These are phyloP conservation scores for Fistulinella staudtii DNA, from an alignment of 1,284 basidiomycete genomes.

Conservation along the genomic window DNA sequence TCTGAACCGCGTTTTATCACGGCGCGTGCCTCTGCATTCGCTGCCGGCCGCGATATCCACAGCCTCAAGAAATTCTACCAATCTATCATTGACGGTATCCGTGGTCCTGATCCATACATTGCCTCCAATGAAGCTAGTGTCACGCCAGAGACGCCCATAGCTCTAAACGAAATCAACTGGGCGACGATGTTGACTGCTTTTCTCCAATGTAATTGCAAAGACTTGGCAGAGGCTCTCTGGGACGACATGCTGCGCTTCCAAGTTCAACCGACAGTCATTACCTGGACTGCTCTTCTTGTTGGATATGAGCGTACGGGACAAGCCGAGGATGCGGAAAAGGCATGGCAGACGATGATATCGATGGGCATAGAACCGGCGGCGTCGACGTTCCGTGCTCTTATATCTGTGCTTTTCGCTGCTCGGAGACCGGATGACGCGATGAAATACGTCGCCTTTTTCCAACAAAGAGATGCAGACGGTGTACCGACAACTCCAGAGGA, in stretches of 20 bases:
- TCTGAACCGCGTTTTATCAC: conserved; percentile 46
- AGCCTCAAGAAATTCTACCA: conserved; percentile 46
- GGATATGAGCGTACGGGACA: conserved; percentile 50
- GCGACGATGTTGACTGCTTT: conserved; percentile 59
- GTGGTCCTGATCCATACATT: conserved; percentile 44
- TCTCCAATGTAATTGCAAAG: conserved; percentile 46
- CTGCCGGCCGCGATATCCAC: conserved; percentile 29
- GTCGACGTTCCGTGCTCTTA: conserved; percentile 57
- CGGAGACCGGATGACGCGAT: conserved; percentile 45
- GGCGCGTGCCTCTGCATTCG: conserved; percentile 46
- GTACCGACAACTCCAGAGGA: conserved; percentile 18
- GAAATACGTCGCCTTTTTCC: conserved; percentile 40
- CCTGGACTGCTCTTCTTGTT: conserved; percentile 66
- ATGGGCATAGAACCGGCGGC: conserved; percentile 50
- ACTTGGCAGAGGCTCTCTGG: conserved; percentile 61
- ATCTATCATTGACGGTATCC: conserved; percentile 47
- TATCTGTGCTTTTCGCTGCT: conserved; percentile 51
- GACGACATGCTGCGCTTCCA: conserved; percentile 52
- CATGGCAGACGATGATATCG: conserved; percentile 60
- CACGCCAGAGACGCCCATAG: conserved; percentile 39
- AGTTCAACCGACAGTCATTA: conserved; percentile 44
- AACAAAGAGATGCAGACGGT: conserved; percentile 29
- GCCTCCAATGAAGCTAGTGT: conserved; percentile 37
- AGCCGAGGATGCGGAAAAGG: conserved; percentile 43
- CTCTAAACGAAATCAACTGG: conserved; percentile 57